Conservation (phyloP, 768 basidiomycete species). For the Tulasnella sp. region DNA sequence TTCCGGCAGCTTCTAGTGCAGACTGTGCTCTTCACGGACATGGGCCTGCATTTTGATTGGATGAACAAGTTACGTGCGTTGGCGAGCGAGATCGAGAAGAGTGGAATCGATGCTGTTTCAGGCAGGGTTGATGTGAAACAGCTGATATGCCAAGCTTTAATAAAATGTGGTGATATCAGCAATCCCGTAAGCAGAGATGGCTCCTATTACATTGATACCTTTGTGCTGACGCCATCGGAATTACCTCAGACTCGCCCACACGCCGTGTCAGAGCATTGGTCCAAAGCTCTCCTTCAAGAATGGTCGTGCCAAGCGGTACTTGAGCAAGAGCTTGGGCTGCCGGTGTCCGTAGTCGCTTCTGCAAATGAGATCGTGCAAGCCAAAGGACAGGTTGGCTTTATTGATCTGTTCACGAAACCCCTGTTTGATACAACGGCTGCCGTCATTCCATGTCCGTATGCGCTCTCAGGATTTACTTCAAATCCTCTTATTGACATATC, state of each 20-base stretch:
- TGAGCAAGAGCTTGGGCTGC: conserved; percentile 66
- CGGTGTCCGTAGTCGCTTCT: conserved; percentile 43
- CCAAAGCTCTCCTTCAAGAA: conserved; percentile 73
- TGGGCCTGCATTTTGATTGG: conserved; percentile 81
- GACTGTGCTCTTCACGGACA: conserved; percentile 87
- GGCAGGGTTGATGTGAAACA: conserved; percentile 26
- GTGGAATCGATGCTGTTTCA: conserved; percentile 1
- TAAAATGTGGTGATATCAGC: conserved; percentile 98
- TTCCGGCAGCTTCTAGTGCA: conserved; percentile 69
- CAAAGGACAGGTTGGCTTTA: conserved; percentile 80
- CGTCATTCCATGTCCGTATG: conserved; percentile 58
- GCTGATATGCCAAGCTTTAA: conserved; percentile 75
- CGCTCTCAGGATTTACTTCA: not conserved
- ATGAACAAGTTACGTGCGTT: conserved; percentile 50
- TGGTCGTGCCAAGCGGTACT: conserved; percentile 86
- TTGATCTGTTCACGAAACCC: conserved; percentile 69
- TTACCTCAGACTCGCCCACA: conserved; percentile 72
- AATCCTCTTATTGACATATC: not conserved
- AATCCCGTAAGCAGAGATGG: conserved; percentile 74
- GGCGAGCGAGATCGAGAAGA: conserved; percentile 32
- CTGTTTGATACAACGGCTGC: conserved; percentile 63
- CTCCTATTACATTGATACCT: no score
- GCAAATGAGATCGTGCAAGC: conserved; percentile 53
- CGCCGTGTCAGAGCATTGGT: conserved; percentile 88
- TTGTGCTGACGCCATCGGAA: not conserved